phyloP scores from a whole-genome alignment of 352 stramenopile genomes.

The Thraustotheca clavata region DNA sequence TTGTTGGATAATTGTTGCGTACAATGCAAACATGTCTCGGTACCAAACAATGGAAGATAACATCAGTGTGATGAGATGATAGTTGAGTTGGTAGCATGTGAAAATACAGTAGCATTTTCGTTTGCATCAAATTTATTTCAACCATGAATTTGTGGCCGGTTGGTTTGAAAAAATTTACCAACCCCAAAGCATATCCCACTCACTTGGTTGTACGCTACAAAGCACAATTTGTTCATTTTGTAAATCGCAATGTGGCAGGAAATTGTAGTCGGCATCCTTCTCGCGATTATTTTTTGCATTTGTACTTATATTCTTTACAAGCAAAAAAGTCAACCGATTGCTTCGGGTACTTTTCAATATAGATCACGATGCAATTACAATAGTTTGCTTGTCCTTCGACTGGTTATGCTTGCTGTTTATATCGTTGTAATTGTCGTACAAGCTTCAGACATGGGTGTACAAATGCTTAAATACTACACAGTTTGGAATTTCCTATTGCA shows the following conservation, averaged over 20 bases:
- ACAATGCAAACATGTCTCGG: neutral
- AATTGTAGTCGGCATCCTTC: neutral
- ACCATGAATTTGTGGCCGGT: no score
- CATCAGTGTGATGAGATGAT: no score
- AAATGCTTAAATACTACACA: conserved; percentile 20
- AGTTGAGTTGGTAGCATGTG: no score
- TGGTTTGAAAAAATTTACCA: no score
- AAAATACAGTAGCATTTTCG: no score
- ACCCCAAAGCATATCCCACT: no score
- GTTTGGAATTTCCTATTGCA: conserved; percentile 20
- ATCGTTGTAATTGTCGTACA: neutral
- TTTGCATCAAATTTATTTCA: no score
- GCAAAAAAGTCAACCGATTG: neutral
- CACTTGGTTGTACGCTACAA: no score
- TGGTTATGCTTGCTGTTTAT: neutral
- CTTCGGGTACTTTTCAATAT: neutral
- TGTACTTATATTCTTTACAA: neutral
- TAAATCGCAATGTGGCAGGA: neutral
- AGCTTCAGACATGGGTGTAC: neutral
- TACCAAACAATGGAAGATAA: neutral
- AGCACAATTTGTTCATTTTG: no score
- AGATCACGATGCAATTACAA: neutral
- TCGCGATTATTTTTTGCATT: neutral
- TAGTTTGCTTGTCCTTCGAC: neutral
- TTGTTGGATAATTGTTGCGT: neutral